Percentiles rank a stretch among this genome's conserved stretches.
Evolutionary conservation across 116 monocot species (phyloP).

Genomic region (Trichopus zeylanicus): DNA sequence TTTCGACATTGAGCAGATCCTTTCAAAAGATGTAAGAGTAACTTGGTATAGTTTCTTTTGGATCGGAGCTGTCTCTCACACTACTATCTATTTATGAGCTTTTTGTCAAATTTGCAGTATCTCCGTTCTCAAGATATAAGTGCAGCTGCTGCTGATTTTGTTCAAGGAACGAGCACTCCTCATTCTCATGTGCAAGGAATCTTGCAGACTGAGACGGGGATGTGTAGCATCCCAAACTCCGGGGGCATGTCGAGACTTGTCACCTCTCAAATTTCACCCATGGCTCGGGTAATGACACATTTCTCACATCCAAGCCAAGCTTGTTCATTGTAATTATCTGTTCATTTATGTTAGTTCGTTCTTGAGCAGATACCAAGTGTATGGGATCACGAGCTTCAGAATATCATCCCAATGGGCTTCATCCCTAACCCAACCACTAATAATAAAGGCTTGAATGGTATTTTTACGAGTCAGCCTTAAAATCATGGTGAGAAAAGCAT

Average conservation of each 20-base stretch:
- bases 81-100: no score
- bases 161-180: conserved; percentile 17
- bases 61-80: neutral
- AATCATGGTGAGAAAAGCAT: no score
- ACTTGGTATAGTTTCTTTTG: neutral
- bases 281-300: conserved; percentile 29
- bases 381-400: conserved; percentile 64
- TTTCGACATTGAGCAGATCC: conserved; percentile 56
- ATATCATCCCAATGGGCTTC: conserved; percentile 34
- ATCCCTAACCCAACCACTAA: conserved; percentile 12
- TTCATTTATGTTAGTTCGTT: neutral
- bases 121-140: conserved; percentile 21
- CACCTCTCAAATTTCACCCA: conserved; percentile 21
- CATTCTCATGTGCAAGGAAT: conserved; percentile 30
- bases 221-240: conserved; percentile 21
- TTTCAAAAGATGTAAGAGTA: conserved; percentile 59
- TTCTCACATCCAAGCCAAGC: neutral
- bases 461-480: no score
- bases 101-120: conserved; percentile 15
- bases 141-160: conserved; percentile 11
- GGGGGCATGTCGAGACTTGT: conserved; percentile 10
- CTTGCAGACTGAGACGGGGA: conserved; percentile 21
- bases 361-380: conserved; percentile 28
- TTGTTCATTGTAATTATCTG: neutral
- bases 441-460: conserved; percentile 24